A percentile compares a stretch with the other conserved stretches of the same genome.
Conservation (phyloP, 345 rosid species). For the Carallia brachiata region DNA sequence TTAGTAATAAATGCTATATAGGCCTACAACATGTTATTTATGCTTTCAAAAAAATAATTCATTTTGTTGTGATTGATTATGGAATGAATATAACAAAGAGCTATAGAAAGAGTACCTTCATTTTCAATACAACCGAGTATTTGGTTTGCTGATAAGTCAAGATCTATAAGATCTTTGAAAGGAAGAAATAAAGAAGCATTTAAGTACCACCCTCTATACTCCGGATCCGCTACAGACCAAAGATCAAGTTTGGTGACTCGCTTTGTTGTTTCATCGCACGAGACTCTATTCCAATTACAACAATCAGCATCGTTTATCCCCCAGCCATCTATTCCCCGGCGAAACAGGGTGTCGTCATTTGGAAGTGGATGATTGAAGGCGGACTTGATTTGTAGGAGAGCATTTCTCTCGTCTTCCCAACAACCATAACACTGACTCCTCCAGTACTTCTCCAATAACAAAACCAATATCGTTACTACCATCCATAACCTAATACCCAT, state of each 20-base stretch:
- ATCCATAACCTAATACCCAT: neutral
- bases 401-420: slow-evolving; percentile 2
- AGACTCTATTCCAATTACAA: slow-evolving; percentile 5
- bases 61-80: too few species aligned
- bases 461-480: neutral
- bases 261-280: neutral
- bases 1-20: too few species aligned
- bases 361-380: neutral
- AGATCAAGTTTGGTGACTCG: neutral
- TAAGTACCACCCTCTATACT: neutral
- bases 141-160: neutral
- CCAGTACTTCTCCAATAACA: neutral
- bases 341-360: neutral
- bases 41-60: neutral
- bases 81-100: too few species aligned
- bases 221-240: neutral
- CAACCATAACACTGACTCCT: neutral
- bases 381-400: slow-evolving; percentile 3
- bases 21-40: too few species aligned
- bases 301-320: too few species aligned
- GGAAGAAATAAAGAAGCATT: slow-evolving; percentile 15
- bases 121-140: slow-evolving; percentile 7
- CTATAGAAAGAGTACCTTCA: neutral
- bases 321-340: neutral
- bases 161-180: neutral